Evolutionary conservation across 2,329 filamentous ascomycete genomes (phyloP).

Genomic region (Diaporthe velutina): DNA sequence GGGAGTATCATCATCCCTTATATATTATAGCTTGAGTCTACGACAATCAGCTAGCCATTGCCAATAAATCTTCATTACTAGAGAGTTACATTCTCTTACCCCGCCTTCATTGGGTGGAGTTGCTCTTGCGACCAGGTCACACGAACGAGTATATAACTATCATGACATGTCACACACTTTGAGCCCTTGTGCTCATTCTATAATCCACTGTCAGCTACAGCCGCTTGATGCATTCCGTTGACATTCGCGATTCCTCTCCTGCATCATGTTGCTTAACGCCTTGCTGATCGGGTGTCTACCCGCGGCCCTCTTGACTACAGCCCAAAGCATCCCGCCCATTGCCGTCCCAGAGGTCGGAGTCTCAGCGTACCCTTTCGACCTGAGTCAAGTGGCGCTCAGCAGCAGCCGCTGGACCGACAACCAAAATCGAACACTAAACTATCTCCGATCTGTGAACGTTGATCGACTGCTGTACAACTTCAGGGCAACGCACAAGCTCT

Average conservation of each 20-base stretch:
- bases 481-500: slow-evolving; percentile 58
- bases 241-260: background rate
- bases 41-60: background rate
- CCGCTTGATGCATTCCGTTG: background rate
- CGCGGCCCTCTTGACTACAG: background rate
- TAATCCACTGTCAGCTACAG: background rate
- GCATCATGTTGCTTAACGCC: background rate
- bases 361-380: slow-evolving; percentile 48
- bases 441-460: slow-evolving; percentile 59
- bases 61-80: too few species aligned
- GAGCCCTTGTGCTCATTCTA: background rate
- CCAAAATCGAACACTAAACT: slow-evolving; percentile 60
- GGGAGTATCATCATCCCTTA: background rate
- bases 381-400: slow-evolving; percentile 55
- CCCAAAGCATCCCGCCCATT: slow-evolving; percentile 16
- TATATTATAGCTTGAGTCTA: background rate
- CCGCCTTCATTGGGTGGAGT: background rate
- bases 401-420: slow-evolving; percentile 55
- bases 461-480: slow-evolving; percentile 64
- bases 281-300: background rate
- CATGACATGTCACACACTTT: too few species aligned
- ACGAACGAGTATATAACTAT: background rate
- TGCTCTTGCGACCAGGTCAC: background rate
- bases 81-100: background rate
- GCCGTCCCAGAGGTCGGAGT: slow-evolving; percentile 16